Evolutionary conservation across 2,329 filamentous ascomycete species (phyloP), one percentile per base, ranked within the genome.

Genomic region (Trichoderma harzianum): DNA sequence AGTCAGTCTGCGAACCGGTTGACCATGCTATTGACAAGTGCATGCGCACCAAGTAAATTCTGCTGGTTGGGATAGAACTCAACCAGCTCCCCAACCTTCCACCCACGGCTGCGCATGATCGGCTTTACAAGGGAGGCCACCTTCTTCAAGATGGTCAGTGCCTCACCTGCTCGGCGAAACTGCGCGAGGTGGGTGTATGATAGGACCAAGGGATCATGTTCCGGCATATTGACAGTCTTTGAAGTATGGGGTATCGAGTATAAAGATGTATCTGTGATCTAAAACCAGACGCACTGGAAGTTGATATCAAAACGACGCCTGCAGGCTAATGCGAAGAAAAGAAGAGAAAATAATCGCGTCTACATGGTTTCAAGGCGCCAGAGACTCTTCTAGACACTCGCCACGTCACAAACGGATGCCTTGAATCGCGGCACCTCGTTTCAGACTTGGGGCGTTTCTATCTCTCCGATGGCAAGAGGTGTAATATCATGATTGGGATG

Each of bases 101-200:
- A 98, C 70, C 87, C 87, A 57, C 93, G 89, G 62, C 93, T 93
- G 74, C 94, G 88, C 95, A 98, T 98, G 74, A 98, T 93, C 21
- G 95, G 95, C 80, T 97, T 98, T 73, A 98, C 95, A 71, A 97
- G 83, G 30, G 94, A 97, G 3, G 94, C 94, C 53, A 97, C 87
- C 81, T 92, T 95, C 77, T 90, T 92, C 28, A 98, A 86, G 71
- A 88, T 89, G 43, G 88, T 82, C 21, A 89, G 78, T 16, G 87
- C 87, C 72, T 89, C 86, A 18, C 79, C 77, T 24, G 85, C 83
- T 3, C 86, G 83, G 1, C 84, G 82, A 36, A 86, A 82, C 26
- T 82, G 78, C 10, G 78, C 79, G 68, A 89, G 77, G 75, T 89
- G 87, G 43, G 84, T 84, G 77, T 84, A 89, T 8, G 83, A 83